These are phyloP conservation scores for Cyanodermella asteris DNA, from an alignment of 2,329 filamentous ascomycete genomes.

Conservation along the genomic window DNA sequence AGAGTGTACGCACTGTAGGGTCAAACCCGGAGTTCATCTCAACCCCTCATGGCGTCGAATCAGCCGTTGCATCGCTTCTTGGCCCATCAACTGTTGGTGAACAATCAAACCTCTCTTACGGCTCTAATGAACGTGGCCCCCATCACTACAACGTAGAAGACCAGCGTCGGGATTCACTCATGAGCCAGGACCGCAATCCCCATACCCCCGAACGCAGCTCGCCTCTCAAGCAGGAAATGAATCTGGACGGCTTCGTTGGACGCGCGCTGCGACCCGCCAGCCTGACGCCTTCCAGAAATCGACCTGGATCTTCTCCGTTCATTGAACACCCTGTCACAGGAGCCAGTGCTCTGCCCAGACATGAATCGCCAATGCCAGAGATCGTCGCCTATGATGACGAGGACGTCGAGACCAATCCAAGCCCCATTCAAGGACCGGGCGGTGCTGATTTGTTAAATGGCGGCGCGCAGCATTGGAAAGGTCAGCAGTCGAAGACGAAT, in stretches of 20 bases:
- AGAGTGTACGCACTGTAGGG: slow-evolving; percentile 41
- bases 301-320: no score
- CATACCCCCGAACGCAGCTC: slow-evolving; percentile 16
- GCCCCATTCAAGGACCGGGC: slow-evolving; percentile 54
- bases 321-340: slow-evolving; percentile 34
- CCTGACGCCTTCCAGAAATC: no score
- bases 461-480: no score
- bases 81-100: slow-evolving; percentile 57
- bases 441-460: no score
- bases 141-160: no score
- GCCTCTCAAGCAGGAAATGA: slow-evolving; percentile 25
- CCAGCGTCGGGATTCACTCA: no score
- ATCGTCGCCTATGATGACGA: slow-evolving; percentile 43
- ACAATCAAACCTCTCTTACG: slow-evolving; percentile 5
- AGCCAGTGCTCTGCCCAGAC: slow-evolving; percentile 46
- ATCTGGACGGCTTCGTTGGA: no score
- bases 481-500: no score
- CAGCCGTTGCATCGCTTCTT: slow-evolving; percentile 72
- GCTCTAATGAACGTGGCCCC: no score
- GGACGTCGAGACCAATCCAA: slow-evolving; percentile 68
- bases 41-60: slow-evolving; percentile 54
- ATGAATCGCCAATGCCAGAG: slow-evolving; percentile 52
- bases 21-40: slow-evolving; percentile 60
- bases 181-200: no score
- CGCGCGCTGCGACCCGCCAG: no score